Evolutionary conservation across 345 rosid genomes (phyloP).

Genomic region (Iberis pinnata): DNA sequence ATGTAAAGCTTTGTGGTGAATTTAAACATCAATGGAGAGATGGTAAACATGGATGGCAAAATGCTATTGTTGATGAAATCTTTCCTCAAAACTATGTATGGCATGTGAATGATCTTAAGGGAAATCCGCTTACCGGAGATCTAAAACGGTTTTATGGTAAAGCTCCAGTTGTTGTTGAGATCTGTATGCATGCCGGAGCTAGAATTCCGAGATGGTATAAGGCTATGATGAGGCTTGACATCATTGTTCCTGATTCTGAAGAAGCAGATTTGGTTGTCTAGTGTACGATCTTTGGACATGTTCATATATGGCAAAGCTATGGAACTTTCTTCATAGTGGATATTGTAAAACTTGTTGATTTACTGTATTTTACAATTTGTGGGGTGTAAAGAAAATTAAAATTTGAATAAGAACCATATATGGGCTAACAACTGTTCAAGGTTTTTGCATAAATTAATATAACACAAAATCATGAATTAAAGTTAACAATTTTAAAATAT

Average conservation of each 20-base stretch:
- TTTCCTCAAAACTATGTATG: conserved; percentile 72
- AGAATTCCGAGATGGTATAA: conserved; percentile 49
- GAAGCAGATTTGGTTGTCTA: conserved; percentile 64
- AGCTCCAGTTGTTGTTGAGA: conserved; percentile 72
- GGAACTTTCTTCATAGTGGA: too few species aligned
- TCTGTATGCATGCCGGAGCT: conserved; percentile 80
- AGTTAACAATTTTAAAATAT: too few species aligned
- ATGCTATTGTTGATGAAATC: conserved; percentile 65
- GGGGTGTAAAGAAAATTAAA: too few species aligned
- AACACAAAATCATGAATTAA: too few species aligned
- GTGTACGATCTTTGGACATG: conserved; percentile 13
- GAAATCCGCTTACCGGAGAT: conserved; percentile 47
- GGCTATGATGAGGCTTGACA: conserved; percentile 95
- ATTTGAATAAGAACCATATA: too few species aligned
- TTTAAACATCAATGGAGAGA: conserved; percentile 94
- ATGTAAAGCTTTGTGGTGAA: conserved; percentile 83
- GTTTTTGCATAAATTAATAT: too few species aligned
- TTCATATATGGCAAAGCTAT: too few species aligned
- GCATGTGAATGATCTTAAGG: conserved; percentile 67
- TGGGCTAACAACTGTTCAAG: too few species aligned
- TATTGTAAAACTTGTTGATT: too few species aligned
- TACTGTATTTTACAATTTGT: too few species aligned
- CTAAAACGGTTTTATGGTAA: conserved; percentile 80
- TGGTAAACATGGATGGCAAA: conserved; percentile 98
- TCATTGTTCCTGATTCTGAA: conserved; percentile 63